Evolutionary conservation across 164 flowering plant genomes (phyloP).

Genomic region (Sedum album): DNA sequence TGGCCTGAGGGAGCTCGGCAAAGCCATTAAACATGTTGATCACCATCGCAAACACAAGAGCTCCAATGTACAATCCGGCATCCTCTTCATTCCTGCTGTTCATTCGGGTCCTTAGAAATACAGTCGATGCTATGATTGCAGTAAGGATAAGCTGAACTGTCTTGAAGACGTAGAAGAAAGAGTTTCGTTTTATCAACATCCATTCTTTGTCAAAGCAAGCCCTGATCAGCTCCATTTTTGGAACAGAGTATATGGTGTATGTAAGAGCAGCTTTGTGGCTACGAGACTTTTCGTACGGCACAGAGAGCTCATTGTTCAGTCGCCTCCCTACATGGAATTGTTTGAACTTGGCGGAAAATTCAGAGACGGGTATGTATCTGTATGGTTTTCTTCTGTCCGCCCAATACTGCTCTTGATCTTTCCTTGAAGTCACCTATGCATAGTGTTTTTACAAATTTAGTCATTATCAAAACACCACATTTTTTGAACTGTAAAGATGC

Average conservation of each 20-base stretch:
- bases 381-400: constrained; percentile 55
- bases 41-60: constrained; percentile 54
- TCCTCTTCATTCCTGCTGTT: constrained; percentile 46
- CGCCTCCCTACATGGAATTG: constrained; percentile 63
- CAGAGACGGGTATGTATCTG: constrained; percentile 59
- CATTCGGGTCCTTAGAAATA: constrained; percentile 55
- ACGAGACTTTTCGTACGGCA: constrained; percentile 45
- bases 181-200: constrained; percentile 66
- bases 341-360: constrained; percentile 62
- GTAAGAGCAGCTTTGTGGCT: constrained; percentile 78
- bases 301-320: constrained; percentile 57
- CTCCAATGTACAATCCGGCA: constrained; percentile 63
- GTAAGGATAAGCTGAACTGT: constrained; percentile 61
- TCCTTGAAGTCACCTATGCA: constrained; percentile 71
- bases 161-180: constrained; percentile 82
- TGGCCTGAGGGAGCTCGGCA: constrained; percentile 65
- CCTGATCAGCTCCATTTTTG: constrained; percentile 56
- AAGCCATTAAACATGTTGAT: constrained; percentile 89
- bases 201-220: constrained; percentile 74
- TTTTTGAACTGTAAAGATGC: not conserved
- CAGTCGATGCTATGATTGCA: constrained; percentile 54
- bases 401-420: constrained; percentile 96
- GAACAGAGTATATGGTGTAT: constrained; percentile 46
- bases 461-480: not conserved
- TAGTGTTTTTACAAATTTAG: not conserved